These are phyloP conservation scores for Rosellinia necatrix DNA, from an alignment of 2,329 filamentous ascomycete species.

Conservation along the genomic window DNA sequence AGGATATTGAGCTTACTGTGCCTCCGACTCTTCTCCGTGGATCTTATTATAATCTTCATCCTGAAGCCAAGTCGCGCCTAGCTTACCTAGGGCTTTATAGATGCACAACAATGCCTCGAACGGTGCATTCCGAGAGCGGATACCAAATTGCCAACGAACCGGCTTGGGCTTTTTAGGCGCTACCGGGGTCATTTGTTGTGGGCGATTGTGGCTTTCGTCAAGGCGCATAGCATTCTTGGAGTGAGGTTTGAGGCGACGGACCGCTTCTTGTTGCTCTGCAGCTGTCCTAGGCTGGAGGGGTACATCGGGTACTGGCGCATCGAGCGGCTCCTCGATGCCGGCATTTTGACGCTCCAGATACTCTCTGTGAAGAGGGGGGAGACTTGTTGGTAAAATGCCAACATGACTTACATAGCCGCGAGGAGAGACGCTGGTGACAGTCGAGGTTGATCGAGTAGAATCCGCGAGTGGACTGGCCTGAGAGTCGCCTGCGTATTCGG, in stretches of 20 bases:
- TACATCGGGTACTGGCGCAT: constrained; percentile 54
- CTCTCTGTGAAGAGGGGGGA: constrained; percentile 88
- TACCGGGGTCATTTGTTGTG: constrained; percentile 66
- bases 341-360: constrained; percentile 77
- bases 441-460: constrained; percentile 60
- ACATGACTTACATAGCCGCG: constrained; percentile 79
- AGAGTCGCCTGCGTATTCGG: constrained; percentile 37
- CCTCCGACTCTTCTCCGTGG: constrained; percentile 51
- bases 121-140: constrained; percentile 89
- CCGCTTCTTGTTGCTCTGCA: constrained; percentile 81
- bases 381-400: constrained; percentile 85
- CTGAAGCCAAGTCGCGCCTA: constrained; percentile 85
- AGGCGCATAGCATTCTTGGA: constrained; percentile 71
- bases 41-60: constrained; percentile 62
- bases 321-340: constrained; percentile 52
- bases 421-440: constrained; percentile 51
- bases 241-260: constrained; percentile 83
- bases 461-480: constrained; percentile 57
- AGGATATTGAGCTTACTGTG: constrained; percentile 41
- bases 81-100: constrained; percentile 85
- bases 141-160: constrained; percentile 97
- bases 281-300: constrained; percentile 59
- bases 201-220: constrained; percentile 65
- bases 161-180: constrained; percentile 75
- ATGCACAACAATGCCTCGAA: constrained; percentile 95